Percentiles rank a stretch among this genome's conserved stretches.
Evolutionary conservation across 441 rosid species (phyloP).

Genomic region (Metrosideros polymorpha): DNA sequence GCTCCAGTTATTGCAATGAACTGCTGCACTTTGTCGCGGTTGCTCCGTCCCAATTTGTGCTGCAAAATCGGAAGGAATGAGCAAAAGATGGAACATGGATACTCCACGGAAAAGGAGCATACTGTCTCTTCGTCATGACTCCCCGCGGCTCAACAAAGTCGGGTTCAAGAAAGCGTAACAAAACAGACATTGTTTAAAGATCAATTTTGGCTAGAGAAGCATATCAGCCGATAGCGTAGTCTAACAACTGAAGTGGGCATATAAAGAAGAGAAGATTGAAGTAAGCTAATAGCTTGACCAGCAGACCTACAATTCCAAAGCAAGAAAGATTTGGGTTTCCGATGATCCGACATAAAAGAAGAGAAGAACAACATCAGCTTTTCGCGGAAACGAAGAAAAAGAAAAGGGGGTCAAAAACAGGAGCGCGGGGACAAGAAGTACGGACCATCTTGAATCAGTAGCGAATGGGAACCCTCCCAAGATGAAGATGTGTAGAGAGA

Average conservation of each 20-base stretch:
- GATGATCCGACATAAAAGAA: neutral
- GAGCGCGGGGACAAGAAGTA: neutral
- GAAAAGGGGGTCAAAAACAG: neutral
- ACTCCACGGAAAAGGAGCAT: neutral
- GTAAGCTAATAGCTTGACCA: neutral
- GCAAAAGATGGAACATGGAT: neutral
- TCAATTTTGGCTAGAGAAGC: neutral
- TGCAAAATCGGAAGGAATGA: conserved; percentile 9
- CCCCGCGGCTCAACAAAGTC: neutral
- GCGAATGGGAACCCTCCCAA: neutral
- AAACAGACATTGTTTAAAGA: neutral
- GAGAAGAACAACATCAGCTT: neutral
- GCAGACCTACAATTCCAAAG: neutral
- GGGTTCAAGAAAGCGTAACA: neutral
- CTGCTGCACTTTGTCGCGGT: conserved; percentile 89
- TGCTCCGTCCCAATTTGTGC: conserved; percentile 76
- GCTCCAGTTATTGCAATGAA: conserved; percentile 80
- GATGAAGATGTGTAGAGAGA: neutral
- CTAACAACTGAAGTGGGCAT: neutral
- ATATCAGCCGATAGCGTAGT: neutral
- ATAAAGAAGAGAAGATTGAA: neutral
- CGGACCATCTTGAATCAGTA: neutral
- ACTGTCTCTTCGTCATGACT: neutral
- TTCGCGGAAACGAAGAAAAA: neutral
- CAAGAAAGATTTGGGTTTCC: neutral